Evolutionary conservation across 768 basidiomycete genomes (phyloP).

Genomic region (Rhizopogon roseolus): DNA sequence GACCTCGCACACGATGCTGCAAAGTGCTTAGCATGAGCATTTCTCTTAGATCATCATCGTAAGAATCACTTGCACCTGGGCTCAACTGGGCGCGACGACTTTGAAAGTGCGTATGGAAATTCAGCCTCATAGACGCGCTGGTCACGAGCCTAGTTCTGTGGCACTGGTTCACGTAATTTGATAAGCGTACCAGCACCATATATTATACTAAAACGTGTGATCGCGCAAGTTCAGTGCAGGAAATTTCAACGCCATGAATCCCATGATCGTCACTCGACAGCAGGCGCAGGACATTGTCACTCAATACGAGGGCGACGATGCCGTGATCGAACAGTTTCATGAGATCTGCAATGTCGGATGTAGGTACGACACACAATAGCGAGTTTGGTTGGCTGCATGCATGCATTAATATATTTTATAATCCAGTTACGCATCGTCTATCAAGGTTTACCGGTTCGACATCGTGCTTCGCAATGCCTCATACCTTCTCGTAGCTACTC

Average conservation of each 20-base stretch:
- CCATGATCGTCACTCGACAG: conserved; percentile 17
- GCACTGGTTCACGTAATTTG: no score
- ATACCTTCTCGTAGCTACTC: conserved; percentile 17
- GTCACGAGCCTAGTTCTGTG: no score
- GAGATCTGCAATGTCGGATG: conserved; percentile 21
- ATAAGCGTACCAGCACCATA: no score
- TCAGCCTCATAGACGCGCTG: no score
- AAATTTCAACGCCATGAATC: background rate
- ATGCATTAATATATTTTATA: conserved; percentile 7
- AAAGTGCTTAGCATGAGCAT: no score
- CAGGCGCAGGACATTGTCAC: conserved; percentile 28
- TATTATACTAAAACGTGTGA: no score
- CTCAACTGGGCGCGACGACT: no score
- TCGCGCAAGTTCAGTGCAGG: no score
- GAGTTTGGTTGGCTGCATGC: background rate
- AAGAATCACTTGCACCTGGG: no score
- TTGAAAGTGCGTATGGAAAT: no score
- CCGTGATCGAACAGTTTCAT: conserved; percentile 13
- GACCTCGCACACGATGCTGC: no score
- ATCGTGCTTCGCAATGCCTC: conserved; percentile 17
- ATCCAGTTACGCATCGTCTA: conserved; percentile 22
- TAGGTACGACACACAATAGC: conserved; percentile 20
- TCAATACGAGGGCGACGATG: conserved; percentile 13
- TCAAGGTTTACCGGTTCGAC: conserved; percentile 23
- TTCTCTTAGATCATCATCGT: no score